A percentile compares a stretch with the other conserved stretches of the same genome.
Conservation (phyloP, 768 basidiomycete genomes). For the Rhodotorula taiwanensis region DNA sequence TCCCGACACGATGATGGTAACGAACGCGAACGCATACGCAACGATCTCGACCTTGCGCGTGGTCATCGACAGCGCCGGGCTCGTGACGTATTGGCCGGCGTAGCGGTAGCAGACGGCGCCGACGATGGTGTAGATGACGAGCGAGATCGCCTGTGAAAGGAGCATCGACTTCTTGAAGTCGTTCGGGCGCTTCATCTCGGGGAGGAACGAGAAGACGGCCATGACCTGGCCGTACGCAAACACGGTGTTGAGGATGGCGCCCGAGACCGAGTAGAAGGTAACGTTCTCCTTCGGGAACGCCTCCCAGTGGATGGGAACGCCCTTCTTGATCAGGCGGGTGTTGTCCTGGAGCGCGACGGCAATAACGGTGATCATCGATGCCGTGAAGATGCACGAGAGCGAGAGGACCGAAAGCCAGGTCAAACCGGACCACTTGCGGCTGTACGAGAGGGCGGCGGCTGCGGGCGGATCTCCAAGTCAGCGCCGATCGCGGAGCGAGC, state of each 20-base stretch:
- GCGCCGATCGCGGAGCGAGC: neutral
- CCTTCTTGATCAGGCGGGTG: neutral
- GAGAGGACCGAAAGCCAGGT: neutral
- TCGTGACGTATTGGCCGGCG: slow-evolving; percentile 5
- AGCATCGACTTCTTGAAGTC: neutral
- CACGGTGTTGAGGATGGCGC: slow-evolving; percentile 6
- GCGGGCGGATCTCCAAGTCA: too few species aligned
- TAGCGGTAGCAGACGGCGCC: slow-evolving; percentile 7
- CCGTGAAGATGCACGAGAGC: slow-evolving; percentile 10
- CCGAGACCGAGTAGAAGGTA: neutral
- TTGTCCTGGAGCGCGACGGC: neutral
- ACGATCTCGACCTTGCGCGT: neutral
- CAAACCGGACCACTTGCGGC: slow-evolving; percentile 10
- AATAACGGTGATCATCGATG: slow-evolving; percentile 9
- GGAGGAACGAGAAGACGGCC: slow-evolving; percentile 16
- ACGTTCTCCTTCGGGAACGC: neutral
- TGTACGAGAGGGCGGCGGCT: neutral
- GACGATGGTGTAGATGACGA: slow-evolving; percentile 15
- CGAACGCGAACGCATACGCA: slow-evolving; percentile 13
- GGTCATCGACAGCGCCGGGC: slow-evolving; percentile 4
- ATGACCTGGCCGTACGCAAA: slow-evolving; percentile 10
- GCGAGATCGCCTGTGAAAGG: slow-evolving; percentile 1
- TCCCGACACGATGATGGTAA: slow-evolving; percentile 15
- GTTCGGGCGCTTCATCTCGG: neutral
- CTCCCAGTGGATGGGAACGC: neutral